Evolutionary conservation across 2,329 filamentous ascomycete genomes (phyloP).

Genomic region (Colletotrichum brevisporum): DNA sequence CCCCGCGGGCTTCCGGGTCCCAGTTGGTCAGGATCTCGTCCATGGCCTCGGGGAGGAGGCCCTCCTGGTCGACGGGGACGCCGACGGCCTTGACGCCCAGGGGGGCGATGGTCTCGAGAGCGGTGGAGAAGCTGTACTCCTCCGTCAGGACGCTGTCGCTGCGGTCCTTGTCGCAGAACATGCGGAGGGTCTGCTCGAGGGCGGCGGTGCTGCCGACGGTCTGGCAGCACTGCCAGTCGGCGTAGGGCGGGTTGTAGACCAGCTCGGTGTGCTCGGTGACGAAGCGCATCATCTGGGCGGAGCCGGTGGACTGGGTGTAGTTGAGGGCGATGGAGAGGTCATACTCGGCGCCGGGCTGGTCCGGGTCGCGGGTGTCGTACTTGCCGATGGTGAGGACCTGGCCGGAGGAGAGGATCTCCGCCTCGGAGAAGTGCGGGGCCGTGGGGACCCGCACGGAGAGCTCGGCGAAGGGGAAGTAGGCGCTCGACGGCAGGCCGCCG

Average conservation of each 20-base stretch:
- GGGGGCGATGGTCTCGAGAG: constrained; percentile 70
- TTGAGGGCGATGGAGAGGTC: constrained; percentile 93
- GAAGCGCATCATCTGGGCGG: constrained; percentile 89
- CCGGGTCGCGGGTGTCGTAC: constrained; percentile 77
- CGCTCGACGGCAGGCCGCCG: constrained; percentile 88
- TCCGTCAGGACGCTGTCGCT: constrained; percentile 88
- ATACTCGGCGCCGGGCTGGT: constrained; percentile 60
- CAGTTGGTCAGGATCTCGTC: constrained; percentile 66
- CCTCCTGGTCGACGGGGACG: constrained; percentile 66
- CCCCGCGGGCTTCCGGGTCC: constrained; percentile 61
- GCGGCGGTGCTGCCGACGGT: constrained; percentile 89
- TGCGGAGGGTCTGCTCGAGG: constrained; percentile 85
- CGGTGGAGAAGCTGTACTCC: constrained; percentile 90
- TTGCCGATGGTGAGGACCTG: constrained; percentile 79
- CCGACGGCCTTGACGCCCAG: constrained; percentile 67
- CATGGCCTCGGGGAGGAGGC: constrained; percentile 65
- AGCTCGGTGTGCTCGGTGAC: constrained; percentile 97
- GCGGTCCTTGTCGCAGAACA: constrained; percentile 79
- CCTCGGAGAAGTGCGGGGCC: constrained; percentile 78
- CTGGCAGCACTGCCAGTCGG: constrained; percentile 89
- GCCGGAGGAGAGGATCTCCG: constrained; percentile 73
- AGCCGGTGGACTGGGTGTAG: constrained; percentile 89
- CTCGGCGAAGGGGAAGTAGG: constrained; percentile 93
- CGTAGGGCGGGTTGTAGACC: constrained; percentile 87
- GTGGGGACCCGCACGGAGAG: constrained; percentile 81